Percentiles rank a stretch among this genome's conserved stretches.
phyloP scores from a whole-genome alignment of 2,329 filamentous ascomycete species.

The Apiospora koreana region DNA sequence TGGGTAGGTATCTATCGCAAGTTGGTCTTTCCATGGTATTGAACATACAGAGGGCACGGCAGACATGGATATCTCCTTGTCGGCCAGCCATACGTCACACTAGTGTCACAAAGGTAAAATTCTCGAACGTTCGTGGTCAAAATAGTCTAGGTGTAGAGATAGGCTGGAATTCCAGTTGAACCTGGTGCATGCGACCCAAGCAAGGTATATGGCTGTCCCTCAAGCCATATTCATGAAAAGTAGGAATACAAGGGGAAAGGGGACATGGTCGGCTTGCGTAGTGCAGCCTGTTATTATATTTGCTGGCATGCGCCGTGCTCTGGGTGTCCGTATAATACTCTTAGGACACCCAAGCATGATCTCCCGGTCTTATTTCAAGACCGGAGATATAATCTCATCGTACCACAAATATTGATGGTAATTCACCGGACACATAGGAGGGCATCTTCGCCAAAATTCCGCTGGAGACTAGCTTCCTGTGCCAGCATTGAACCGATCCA shows the following conservation, averaged over 20 bases:
- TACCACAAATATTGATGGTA: background rate
- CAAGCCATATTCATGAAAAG: background rate
- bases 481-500: conserved; percentile 79
- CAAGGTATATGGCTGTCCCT: too few species aligned
- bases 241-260: background rate
- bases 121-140: background rate
- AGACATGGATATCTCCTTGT: background rate
- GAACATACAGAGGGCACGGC: background rate
- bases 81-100: background rate
- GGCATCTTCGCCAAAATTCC: conserved; percentile 77
- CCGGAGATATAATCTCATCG: background rate
- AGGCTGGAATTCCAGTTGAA: too few species aligned
- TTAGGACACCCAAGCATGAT: background rate
- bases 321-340: background rate
- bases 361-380: background rate
- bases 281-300: background rate
- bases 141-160: background rate
- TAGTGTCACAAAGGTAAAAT: background rate
- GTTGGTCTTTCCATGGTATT: background rate
- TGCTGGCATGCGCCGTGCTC: background rate
- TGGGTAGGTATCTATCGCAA: too few species aligned
- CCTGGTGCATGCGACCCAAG: too few species aligned
- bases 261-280: background rate
- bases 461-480: conserved; percentile 70
- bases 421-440: conserved; percentile 65